phyloP scores from a whole-genome alignment of 2,329 filamentous ascomycete genomes.

The Colletotrichum kahawae region DNA sequence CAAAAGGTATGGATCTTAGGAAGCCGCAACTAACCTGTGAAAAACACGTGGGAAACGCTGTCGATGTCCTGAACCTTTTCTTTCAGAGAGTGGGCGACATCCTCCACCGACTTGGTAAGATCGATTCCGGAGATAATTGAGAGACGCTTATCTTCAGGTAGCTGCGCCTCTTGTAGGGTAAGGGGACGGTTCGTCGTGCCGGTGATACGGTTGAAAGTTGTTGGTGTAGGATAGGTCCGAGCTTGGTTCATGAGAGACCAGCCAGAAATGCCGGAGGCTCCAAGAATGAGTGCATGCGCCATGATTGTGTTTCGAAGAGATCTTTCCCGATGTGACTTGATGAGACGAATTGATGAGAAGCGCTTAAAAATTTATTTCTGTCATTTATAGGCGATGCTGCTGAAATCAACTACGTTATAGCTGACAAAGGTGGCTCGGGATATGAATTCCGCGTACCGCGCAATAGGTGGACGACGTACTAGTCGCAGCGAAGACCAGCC shows the following conservation, averaged over 20 bases:
- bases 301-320: not conserved
- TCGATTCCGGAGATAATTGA: constrained; percentile 17
- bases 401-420: not conserved
- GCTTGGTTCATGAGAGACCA: constrained; percentile 24
- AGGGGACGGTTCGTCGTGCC: constrained; percentile 23
- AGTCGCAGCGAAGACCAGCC: not conserved
- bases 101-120: constrained; percentile 8
- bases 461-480: not conserved
- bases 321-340: not conserved
- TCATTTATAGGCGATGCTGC: not conserved
- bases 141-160: constrained; percentile 13
- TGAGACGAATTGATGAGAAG: not conserved
- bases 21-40: constrained; percentile 6
- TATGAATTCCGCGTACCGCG: not conserved
- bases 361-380: not conserved
- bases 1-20: not conserved
- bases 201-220: constrained; percentile 21
- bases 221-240: constrained; percentile 9
- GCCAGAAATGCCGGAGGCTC: constrained; percentile 25
- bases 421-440: not conserved
- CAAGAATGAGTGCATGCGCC: constrained; percentile 24
- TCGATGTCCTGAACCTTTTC: constrained; percentile 10
- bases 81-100: not conserved
- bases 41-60: constrained; percentile 23
- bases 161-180: not conserved